Base-by-base conservation (phyloP, 495 filamentous ascomycete genomes). In the Penicillium robsamsonii region DNA sequence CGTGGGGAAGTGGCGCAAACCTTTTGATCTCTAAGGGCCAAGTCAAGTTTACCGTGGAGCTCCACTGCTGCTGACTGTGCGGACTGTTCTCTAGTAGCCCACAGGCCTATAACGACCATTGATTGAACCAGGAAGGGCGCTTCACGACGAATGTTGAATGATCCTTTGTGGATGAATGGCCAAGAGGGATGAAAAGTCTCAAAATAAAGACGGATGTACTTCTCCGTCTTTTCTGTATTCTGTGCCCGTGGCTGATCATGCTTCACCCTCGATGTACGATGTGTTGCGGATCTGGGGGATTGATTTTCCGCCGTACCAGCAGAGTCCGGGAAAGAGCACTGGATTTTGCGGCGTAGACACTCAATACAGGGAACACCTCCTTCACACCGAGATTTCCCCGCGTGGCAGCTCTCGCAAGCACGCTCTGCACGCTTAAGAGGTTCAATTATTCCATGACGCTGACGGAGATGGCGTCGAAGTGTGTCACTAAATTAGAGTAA, bases 21-120 rank as follows among this genome's bases (percentile, higher is more conserved):
- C 48, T 5, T 68, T 50, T 73, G 70, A 13, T 65, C 20, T n/a
- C 44, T 49, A 24, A 70, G 66, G 3, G 69, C 63, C 8, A 13
- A 44, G n/a, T 58, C 46, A 3, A 73, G 55, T 13, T 46, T 62
- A 15, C 46, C n/a, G 46, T 66, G 62, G 5, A 73, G 56, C 5
- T 66, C 63, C 15, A 66, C 43, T 11, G 68, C 68, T 5, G 56
- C 59, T 0, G 51, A 59, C 38, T 54, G 59, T 2, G 63, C 50
- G 1, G 17, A 8, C 47, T 50, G 17, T n/a, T 38, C 47, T 3
- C 20, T 13, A 5, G 22, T 58, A 4, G 33, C 31, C 70, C 70
- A 73, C 53, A 73, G 24, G 0, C 68, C 70, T 27, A 73, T 61
- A 2, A 52, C 64, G 1, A 64, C 40, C 59, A 71, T 69, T 25